Percentiles rank a stretch among this genome's conserved stretches.
These are phyloP conservation scores for Penicillium sp. DNA, from an alignment of 2,329 filamentous ascomycete species.

Conservation along the genomic window DNA sequence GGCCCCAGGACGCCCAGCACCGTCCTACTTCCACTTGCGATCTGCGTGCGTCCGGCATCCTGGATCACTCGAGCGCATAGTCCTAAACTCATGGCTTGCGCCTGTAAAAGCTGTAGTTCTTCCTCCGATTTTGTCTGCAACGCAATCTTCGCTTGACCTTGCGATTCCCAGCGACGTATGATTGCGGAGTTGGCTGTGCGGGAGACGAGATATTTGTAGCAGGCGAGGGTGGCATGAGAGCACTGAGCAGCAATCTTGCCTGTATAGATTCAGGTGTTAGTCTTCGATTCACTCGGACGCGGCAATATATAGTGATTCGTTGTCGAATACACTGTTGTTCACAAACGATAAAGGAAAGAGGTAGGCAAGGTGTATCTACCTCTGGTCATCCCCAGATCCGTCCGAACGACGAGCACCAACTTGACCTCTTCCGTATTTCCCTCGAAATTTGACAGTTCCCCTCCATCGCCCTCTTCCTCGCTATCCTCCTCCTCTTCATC, in stretches of 20 bases:
- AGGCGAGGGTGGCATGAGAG: slow-evolving; percentile 93
- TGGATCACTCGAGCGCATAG: slow-evolving; percentile 88
- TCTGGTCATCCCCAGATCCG: slow-evolving; percentile 96
- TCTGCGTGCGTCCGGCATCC: slow-evolving; percentile 97
- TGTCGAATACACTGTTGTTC: too few relatives aligned
- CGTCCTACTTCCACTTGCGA: slow-evolving; percentile 88
- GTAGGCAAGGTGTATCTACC: slow-evolving; percentile 57
- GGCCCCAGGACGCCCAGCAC: slow-evolving; percentile 85
- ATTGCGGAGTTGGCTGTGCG: slow-evolving; percentile 62
- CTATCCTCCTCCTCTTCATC: slow-evolving; percentile 63
- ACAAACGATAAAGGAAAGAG: background rate
- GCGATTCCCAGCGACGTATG: slow-evolving; percentile 81
- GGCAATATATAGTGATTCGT: background rate
- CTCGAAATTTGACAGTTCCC: slow-evolving; percentile 54
- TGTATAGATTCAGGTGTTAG: slow-evolving; percentile 42
- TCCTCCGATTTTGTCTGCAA: slow-evolving; percentile 87
- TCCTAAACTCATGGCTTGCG: slow-evolving; percentile 79
- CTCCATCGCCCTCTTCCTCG: slow-evolving; percentile 66
- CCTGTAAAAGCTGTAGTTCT: slow-evolving; percentile 74
- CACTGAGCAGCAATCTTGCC: slow-evolving; percentile 97
- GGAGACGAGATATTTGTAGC: slow-evolving; percentile 81
- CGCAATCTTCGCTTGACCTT: slow-evolving; percentile 91
- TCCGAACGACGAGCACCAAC: slow-evolving; percentile 87
- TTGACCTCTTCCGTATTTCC: slow-evolving; percentile 83
- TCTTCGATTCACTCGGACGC: background rate